Evolutionary conservation across 129 eudicot genomes (phyloP), one percentile per base, ranked within the genome.

Genomic region (Saussurea involucrata): DNA sequence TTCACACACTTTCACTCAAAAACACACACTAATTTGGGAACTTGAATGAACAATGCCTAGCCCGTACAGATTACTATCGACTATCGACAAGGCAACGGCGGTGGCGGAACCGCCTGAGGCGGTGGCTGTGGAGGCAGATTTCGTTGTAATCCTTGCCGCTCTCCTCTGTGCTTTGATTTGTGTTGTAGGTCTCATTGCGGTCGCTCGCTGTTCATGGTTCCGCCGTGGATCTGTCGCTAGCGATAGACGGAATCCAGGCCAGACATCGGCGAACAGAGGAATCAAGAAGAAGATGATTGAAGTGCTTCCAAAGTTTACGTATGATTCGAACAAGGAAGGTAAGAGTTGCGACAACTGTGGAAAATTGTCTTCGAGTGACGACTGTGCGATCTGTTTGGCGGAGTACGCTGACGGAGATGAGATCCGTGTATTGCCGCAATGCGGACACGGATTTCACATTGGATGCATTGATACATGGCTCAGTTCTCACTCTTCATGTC

Each of bases 191-290:
- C 83, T 89, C 7, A 79, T 82, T 29, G 80, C 83, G 0, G 91
- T 85, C 10, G 95, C 86, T 44, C 88, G 95, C 4, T 89, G 91
- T 74, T 79, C 82, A 15, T 89, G 95, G 84, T 81, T 87, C 80
- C 89, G 87, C 8, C 91, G 83, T 17, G 72, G 82, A 12, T 8
- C 75, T 11, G 57, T n/a, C 40, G 31, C 57, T 11, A 20, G 13
- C 79, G 34, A 21, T 1, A 63, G 63, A 5, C 55, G 78, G 34
- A 25, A 8, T 28, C 55, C 77, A 0, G 17, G 22, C 4, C 77
- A 72, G 15, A 71, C 69, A 24, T 31, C 55, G 0, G 68, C 55
- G 37, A 80, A 80, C 8, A 66, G 40, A 73, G 83, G 83, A 31
- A 31, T 80, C 8, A 80, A 80, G 66, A 80, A 53, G 73, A 80